Evolutionary conservation across 345 rosid species (phyloP), one percentile per base, ranked within the genome.

Genomic region (Garcia nutans): DNA sequence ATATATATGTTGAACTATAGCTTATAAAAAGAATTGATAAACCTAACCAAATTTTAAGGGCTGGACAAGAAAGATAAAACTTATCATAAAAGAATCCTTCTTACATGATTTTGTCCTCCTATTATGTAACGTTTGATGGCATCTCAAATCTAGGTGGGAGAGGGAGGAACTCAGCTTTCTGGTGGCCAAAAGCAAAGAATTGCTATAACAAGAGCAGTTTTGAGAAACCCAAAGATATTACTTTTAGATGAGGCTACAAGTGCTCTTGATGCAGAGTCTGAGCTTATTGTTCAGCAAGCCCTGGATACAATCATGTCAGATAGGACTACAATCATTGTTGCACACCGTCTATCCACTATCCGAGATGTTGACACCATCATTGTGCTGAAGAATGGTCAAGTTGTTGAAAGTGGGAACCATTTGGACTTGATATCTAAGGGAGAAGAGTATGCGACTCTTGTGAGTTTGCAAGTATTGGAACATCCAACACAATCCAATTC

Each of bases 171-270:
- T 77, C 98, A 94, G 76, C 96, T 94, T 41, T 93, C 98, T n/a
- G 98, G 97, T 57, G 98, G 98, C 55, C 97, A 93, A 50, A 93
- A 93, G 70, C 97, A 93, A 85, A 86, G 98, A 76, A 92, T 93
- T 37, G 96, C 97, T 7, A 92, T 94, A 73, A 94, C 97, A 54
- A 86, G 98, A 81, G 97, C 96, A 10, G 84, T 92, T 41, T 63
- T 94, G 82, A 85, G 92, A 70, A 91, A 94, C 77, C 98, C 98
- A 24, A 89, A 77, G 85, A 89, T 93, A 77, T 22, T 92, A 70
- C 95, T 92, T 22, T 78, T 92, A 71, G 98, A 93, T 84, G 98
- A 93, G 77, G 97, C 98, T 19, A 93, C 97, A 2, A 93, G 97
- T 73, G 98, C 98, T 22, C 95, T 93, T 54, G 98, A 94, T 81